Evolutionary conservation across 805 yeast genomes (phyloP).

Genomic region (Yamadazyma takamatsuzukensis): DNA sequence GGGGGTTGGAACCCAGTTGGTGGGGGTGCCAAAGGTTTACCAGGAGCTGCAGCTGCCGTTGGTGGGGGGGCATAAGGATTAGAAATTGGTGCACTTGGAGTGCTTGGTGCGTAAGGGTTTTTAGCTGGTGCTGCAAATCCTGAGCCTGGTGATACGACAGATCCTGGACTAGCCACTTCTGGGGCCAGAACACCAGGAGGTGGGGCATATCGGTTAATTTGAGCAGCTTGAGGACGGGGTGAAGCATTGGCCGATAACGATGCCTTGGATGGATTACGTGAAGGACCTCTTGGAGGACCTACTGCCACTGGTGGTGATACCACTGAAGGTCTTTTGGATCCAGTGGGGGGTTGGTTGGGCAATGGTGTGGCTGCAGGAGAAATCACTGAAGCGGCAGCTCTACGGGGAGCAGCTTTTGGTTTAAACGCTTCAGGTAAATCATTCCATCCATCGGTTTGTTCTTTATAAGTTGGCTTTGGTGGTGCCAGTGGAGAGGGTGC

Average conservation of each 20-base stretch:
- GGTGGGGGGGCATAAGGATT: slow-evolving; percentile 24
- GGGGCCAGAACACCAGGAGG: slow-evolving; percentile 14
- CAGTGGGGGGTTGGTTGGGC: slow-evolving; percentile 20
- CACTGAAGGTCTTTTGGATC: slow-evolving; percentile 4
- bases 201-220: slow-evolving; percentile 33
- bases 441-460: slow-evolving; percentile 68
- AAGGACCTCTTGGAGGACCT: slow-evolving; percentile 17
- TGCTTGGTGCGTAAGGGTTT: slow-evolving; percentile 13
- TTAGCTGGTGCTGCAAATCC: slow-evolving; percentile 9
- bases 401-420: slow-evolving; percentile 35
- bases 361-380: slow-evolving; percentile 8
- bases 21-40: slow-evolving; percentile 26
- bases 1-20: slow-evolving; percentile 19
- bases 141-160: slow-evolving; percentile 8
- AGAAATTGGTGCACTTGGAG: slow-evolving; percentile 18
- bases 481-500: slow-evolving; percentile 22
- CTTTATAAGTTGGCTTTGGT: slow-evolving; percentile 27
- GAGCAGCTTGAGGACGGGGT: slow-evolving; percentile 20
- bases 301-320: slow-evolving; percentile 4
- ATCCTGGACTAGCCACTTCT: slow-evolving; percentile 3
- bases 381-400: slow-evolving; percentile 40
- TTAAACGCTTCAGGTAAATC: slow-evolving; percentile 59
- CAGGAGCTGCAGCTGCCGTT: slow-evolving; percentile 28
- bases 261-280: slow-evolving; percentile 22
- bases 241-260: slow-evolving; percentile 12